Base-by-base conservation (phyloP, 495 filamentous ascomycete species). In the Penicillium argentinense region DNA sequence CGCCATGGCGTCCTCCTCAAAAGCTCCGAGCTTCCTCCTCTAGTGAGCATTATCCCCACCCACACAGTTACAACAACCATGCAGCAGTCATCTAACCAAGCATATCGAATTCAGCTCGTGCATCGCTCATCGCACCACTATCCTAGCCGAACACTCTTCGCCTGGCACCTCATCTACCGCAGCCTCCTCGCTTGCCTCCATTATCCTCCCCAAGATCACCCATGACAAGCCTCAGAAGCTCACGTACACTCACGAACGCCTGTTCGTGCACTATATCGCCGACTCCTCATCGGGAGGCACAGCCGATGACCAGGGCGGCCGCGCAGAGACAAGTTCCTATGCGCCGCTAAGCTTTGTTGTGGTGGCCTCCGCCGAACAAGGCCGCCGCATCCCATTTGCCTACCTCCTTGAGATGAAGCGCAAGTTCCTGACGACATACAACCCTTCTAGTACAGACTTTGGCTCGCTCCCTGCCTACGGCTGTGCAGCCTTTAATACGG, bases 191-290 rank as follows among this genome's bases (percentile, higher is more conserved):
- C 87, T 97, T 53, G 89, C 92, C 58, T 91, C 90, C 49, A 77
- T 97, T 56, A 90, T 97, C 72, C 89, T 98, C 49, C 93, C 93
- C 44, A 97, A 96, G 60, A 96, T 98, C 78, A 69, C 71, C 49
- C 93, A 98, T 67, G 64, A 76, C 44, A 70, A 79, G 24, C 79
- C 91, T 5, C 85, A 92, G 62, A 96, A 96, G 66, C 82, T 95
- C 26, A 97, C 92, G 51, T 96, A 92, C 75, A 95, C 88, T 19
- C 89, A 95, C 66, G 85, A 90, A 64, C 74, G 82, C 32, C 83
- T 96, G 64, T 90, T 91, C 73, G 89, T 97, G 67, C 91, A 97
- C 77, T 97, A 95, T 77, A 90, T 97, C 67, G 81, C 92, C 58
- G 85, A 88, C 60, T 84, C 91, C 1, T 82, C 91, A 17, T 85